phyloP scores from a whole-genome alignment of 805 yeast genomes.

The Groenewaldozyma tartarivorans region DNA sequence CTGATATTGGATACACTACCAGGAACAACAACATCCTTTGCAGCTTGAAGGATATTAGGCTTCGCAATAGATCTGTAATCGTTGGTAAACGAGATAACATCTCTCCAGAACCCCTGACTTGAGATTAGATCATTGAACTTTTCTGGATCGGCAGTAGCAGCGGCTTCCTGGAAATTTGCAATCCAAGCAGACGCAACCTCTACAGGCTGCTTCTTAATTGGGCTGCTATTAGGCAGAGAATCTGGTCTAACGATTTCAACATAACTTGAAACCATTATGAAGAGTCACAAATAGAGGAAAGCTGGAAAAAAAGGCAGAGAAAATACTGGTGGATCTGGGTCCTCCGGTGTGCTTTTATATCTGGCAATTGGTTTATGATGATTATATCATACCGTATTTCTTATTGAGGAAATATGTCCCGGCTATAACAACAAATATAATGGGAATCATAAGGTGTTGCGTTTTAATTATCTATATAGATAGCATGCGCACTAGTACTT shows the following conservation, averaged over 20 bases:
- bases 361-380: too few relatives aligned
- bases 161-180: constrained; percentile 12
- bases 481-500: too few relatives aligned
- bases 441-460: too few relatives aligned
- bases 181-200: constrained; percentile 2
- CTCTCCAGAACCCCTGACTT: constrained; percentile 17
- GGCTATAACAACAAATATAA: too few relatives aligned
- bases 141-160: constrained; percentile 6
- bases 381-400: too few relatives aligned
- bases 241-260: not conserved
- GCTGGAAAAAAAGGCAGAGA: too few relatives aligned
- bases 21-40: not conserved
- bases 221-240: not conserved
- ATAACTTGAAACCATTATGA: not conserved
- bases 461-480: too few relatives aligned
- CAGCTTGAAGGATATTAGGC: constrained; percentile 16
- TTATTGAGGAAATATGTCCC: too few relatives aligned
- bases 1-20: constrained; percentile 3
- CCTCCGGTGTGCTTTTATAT: too few relatives aligned
- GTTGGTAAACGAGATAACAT: constrained; percentile 16
- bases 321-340: too few relatives aligned
- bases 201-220: not conserved
- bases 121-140: constrained; percentile 12
- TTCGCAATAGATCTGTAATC: constrained; percentile 16
- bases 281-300: too few relatives aligned